Base-by-base conservation (phyloP, 768 basidiomycete species). In the Boletus rufocinnamomeus region DNA sequence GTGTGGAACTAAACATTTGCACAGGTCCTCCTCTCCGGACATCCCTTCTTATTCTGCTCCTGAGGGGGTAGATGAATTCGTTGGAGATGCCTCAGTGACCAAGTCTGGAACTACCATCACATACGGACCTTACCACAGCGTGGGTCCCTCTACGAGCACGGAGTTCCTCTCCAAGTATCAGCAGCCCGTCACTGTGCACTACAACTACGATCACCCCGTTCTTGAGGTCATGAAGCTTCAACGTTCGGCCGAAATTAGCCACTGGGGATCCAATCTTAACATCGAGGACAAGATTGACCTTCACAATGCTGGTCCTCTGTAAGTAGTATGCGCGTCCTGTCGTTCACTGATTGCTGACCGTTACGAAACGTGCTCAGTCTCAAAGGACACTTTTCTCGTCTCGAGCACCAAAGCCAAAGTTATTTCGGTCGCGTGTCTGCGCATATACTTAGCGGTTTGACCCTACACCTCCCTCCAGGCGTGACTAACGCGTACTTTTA, bases 261-360 rank as follows among this genome's bases (percentile, higher is more conserved):
- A 98, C 70, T 98, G 96, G 97, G 95, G 96, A 35, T 85, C 86
- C 43, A 97, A 97, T 72, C 71, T 99, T 38, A 97, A 98, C 68
- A 88, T 95, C 32, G 85, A 98, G 72, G 95, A 99, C 74, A 83
- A 91, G 35, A 84, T 97, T 59, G 70, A 82, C 57, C 76, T 99
- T n/a, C 82, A 83, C 72, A 99, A 99, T 69, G 89, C 87, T 58
- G 97, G 96, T 5, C 94, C 97, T 14, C 74, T 76, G 96, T 98
- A 69, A 75, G 93, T 83, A 13, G 44, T 27, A 37, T 21, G 17
- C 41, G 25, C 21, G 32, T 45, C 45, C 34, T 35, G 23, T 55
- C 40, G 6, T 45, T 28, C 45, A 16, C 34, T 6, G 44, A 30
- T 35, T n/a, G 35, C 44, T 57, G 53, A 62, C 28, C 17, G 11